These are phyloP conservation scores for Gaillardinia entomophila DNA, from an alignment of 805 yeast species.

Conservation along the genomic window DNA sequence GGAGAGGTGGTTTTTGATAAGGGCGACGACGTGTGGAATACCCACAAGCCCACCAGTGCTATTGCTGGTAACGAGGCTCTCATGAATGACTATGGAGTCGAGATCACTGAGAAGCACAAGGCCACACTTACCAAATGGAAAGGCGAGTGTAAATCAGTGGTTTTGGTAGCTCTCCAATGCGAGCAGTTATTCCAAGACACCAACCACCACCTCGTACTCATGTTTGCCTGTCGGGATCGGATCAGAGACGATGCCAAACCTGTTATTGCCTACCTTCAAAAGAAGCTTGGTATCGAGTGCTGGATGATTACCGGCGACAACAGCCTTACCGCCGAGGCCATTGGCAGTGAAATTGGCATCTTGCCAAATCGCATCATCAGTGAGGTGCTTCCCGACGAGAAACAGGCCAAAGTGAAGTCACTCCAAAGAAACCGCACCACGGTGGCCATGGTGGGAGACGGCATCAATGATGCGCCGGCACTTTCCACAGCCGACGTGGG, in stretches of 20 bases:
- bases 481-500: conserved; percentile 72
- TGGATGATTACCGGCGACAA: conserved; percentile 83
- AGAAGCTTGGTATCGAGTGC: conserved; percentile 44
- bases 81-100: conserved; percentile 42
- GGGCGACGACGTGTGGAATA: conserved; percentile 24
- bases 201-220: conserved; percentile 34
- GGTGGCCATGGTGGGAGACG: conserved; percentile 77
- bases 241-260: conserved; percentile 50
- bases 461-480: conserved; percentile 81
- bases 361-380: conserved; percentile 46
- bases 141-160: conserved; percentile 55
- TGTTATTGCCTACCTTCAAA: conserved; percentile 36
- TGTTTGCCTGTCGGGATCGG: conserved; percentile 58
- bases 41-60: conserved; percentile 28
- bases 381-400: conserved; percentile 69
- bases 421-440: conserved; percentile 36
- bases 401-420: conserved; percentile 53
- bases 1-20: conserved; percentile 32
- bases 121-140: conserved; percentile 49
- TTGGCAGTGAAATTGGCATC: conserved; percentile 61
- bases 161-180: conserved; percentile 45
- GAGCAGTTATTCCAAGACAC: conserved; percentile 17
- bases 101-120: conserved; percentile 26
- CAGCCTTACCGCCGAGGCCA: conserved; percentile 57
- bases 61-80: conserved; percentile 59